phyloP scores from a whole-genome alignment of 495 filamentous ascomycete genomes.

The Penicillium pulvis region DNA sequence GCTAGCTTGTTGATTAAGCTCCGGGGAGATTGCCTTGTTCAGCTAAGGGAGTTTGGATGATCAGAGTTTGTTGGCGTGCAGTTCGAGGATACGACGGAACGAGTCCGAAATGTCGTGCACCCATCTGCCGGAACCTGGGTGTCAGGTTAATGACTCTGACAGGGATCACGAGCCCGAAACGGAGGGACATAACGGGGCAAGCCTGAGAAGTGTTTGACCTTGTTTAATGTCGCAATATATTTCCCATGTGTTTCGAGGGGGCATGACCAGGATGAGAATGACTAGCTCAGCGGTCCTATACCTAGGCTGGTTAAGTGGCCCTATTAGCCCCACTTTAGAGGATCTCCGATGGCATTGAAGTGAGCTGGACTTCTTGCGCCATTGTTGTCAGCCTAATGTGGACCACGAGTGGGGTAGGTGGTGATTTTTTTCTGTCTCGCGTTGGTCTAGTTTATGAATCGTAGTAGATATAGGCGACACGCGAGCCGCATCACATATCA shows the following conservation, averaged over 20 bases:
- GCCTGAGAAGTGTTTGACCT: neutral
- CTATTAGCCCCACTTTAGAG: conserved; percentile 9
- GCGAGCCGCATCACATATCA: conserved; percentile 20
- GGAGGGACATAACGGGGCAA: neutral
- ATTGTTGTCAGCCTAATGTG: conserved; percentile 7
- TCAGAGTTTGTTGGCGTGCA: neutral
- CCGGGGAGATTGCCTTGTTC: conserved; percentile 11
- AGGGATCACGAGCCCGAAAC: conserved; percentile 6
- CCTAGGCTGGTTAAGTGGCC: conserved; percentile 10
- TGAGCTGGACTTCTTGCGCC: conserved; percentile 4
- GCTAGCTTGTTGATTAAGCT: neutral
- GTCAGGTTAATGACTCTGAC: conserved; percentile 16
- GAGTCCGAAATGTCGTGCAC: conserved; percentile 5
- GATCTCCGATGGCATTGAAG: conserved; percentile 16
- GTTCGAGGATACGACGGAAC: conserved; percentile 8
- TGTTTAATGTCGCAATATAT: neutral
- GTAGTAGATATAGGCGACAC: conserved; percentile 16
- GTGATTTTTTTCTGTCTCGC: neutral
- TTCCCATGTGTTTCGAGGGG: neutral
- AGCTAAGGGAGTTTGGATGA: neutral
- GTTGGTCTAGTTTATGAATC: neutral
- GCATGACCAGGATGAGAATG: neutral
- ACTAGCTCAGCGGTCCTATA: conserved; percentile 12
- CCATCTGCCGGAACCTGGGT: neutral
- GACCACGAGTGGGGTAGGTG: neutral